Conservation (phyloP, 208 protist genomes). For the Trypanosoma congolense region DNA sequence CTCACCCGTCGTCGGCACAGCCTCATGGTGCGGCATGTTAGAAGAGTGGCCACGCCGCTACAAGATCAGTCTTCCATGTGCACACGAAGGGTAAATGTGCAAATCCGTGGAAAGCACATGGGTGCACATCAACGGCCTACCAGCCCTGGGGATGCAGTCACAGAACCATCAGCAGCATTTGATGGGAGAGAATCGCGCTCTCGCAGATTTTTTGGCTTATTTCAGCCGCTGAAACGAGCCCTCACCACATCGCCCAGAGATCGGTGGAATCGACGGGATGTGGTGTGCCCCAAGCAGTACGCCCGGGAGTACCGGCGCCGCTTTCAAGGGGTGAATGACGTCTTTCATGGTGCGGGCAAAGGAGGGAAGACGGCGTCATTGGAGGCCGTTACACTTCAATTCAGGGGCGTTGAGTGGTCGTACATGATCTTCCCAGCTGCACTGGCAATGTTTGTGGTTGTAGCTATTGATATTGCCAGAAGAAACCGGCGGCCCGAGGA, state of each 20-base stretch:
- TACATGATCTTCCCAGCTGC: constrained; percentile 31
- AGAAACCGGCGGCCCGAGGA: constrained; percentile 1
- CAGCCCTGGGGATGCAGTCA: not conserved
- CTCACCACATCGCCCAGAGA: constrained; percentile 33
- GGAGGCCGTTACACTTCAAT: constrained; percentile 30
- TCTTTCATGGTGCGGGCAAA: constrained; percentile 32
- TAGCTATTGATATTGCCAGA: constrained; percentile 14
- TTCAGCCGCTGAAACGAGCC: constrained; percentile 18
- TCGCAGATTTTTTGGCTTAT: not conserved
- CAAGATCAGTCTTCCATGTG: too few relatives aligned
- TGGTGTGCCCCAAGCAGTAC: constrained; percentile 20
- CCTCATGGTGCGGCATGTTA: too few relatives aligned
- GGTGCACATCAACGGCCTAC: too few relatives aligned
- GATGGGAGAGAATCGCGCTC: not conserved
- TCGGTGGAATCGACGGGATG: constrained; percentile 21
- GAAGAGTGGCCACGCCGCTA: too few relatives aligned
- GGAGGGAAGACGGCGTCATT: constrained; percentile 4
- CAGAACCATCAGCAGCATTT: not conserved
- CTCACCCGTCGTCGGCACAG: too few relatives aligned
- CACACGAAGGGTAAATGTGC: too few relatives aligned
- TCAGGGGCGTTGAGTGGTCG: constrained; percentile 30
- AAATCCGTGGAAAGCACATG: too few relatives aligned
- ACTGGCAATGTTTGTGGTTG: constrained; percentile 10
- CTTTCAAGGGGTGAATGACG: constrained; percentile 27
- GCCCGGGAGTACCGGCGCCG: constrained; percentile 13